phyloP scores from a whole-genome alignment of 805 yeast genomes.

The Lachancea thermotolerans region DNA sequence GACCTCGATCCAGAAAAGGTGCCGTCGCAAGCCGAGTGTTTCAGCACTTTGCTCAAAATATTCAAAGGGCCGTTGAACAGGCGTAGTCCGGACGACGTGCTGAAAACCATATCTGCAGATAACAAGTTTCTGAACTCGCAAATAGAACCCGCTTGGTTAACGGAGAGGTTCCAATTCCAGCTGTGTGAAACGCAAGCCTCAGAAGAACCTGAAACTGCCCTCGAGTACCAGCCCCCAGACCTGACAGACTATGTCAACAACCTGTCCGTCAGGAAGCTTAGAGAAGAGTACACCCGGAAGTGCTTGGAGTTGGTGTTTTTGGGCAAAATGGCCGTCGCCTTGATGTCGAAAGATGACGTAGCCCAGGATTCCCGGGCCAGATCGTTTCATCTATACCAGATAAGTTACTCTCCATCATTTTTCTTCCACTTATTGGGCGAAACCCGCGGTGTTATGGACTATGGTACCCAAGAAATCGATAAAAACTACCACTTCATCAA shows the following conservation, averaged over 20 bases:
- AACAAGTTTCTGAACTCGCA: constrained; percentile 49
- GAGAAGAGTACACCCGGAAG: constrained; percentile 50
- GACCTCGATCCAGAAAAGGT: constrained; percentile 20
- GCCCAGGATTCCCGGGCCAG: constrained; percentile 15
- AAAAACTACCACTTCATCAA: constrained; percentile 35
- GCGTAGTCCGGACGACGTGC: constrained; percentile 37
- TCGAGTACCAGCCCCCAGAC: constrained; percentile 43
- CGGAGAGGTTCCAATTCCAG: constrained; percentile 41
- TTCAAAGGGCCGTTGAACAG: constrained; percentile 57
- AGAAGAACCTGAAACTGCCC: constrained; percentile 20
- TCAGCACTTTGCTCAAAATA: constrained; percentile 54
- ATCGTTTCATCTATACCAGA: constrained; percentile 26
- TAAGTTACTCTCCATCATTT: constrained; percentile 20
- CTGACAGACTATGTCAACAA: constrained; percentile 32
- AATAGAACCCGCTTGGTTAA: constrained; percentile 48
- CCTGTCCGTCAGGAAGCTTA: constrained; percentile 25
- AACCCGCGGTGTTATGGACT: constrained; percentile 17
- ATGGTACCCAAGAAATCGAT: constrained; percentile 15
- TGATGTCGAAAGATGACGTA: constrained; percentile 9
- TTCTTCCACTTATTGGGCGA: constrained; percentile 32
- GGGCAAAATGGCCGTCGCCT: constrained; percentile 31
- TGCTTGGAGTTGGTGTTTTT: constrained; percentile 46
- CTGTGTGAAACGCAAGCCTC: constrained; percentile 20
- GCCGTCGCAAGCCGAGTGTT: constrained; percentile 54
- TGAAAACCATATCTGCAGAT: constrained; percentile 49